A percentile compares a stretch with the other conserved stretches of the same genome.
phyloP scores from a whole-genome alignment of 1,284 basidiomycete species.

The Xerocomus minutiporus region DNA sequence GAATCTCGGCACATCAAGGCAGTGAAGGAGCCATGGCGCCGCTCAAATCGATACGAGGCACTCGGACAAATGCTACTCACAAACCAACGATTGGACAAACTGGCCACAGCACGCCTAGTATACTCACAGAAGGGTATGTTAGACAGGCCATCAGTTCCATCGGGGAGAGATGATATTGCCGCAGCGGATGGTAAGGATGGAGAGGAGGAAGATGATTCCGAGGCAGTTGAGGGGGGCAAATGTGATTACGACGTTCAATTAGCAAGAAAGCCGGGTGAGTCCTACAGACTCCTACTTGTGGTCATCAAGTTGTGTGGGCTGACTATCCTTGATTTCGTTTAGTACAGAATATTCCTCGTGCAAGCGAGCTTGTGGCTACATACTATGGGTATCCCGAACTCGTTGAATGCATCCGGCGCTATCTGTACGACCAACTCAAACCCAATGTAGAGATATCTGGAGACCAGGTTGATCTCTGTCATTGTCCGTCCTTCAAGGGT shows the following conservation, averaged over 20 bases:
- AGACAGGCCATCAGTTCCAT: too few species aligned
- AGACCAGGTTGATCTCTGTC: neutral
- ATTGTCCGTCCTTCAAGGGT: neutral
- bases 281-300: too few species aligned
- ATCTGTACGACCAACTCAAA: neutral
- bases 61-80: constrained; percentile 1
- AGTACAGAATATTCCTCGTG: too few species aligned
- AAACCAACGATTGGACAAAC: neutral
- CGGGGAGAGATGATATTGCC: neutral
- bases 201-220: neutral
- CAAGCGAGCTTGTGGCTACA: too few species aligned
- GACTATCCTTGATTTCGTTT: constrained; percentile 2
- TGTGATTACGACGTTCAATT: neutral
- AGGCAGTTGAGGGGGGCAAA: neutral
- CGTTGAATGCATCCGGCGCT: neutral
- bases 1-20: constrained; percentile 1
- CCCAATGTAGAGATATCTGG: neutral
- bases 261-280: neutral
- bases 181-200: neutral
- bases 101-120: neutral
- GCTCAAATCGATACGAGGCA: neutral
- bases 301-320: too few species aligned
- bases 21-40: constrained; percentile 1
- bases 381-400: neutral
- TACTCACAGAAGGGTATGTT: neutral